Evolutionary conservation across 305 asterid species (phyloP).

Genomic region (Rubia peregrina): DNA sequence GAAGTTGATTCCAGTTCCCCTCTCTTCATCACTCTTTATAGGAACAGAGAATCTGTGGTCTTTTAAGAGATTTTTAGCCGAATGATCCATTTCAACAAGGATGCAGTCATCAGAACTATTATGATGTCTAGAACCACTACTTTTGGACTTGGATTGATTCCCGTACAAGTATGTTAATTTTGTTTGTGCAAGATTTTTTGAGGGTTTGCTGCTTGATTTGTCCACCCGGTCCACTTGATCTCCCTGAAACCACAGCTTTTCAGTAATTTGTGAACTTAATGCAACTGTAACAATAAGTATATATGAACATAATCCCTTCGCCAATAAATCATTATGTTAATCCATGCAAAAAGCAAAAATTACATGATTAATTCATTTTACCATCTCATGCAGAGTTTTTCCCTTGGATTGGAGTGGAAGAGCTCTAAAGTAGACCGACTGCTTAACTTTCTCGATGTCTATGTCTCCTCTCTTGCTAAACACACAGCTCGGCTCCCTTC

Average conservation of each 20-base stretch:
- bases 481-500: conserved; percentile 49
- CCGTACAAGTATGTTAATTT: conserved; percentile 57
- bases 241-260: conserved; percentile 32
- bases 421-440: conserved; percentile 57
- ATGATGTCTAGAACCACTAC: conserved; percentile 28
- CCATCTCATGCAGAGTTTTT: conserved; percentile 32
- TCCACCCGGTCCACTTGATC: conserved; percentile 39
- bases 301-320: not conserved
- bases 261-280: conserved; percentile 16
- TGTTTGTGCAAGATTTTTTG: conserved; percentile 48
- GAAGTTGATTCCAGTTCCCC: conserved; percentile 31
- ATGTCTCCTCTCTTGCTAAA: conserved; percentile 51
- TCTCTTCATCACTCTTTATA: conserved; percentile 43
- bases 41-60: conserved; percentile 24
- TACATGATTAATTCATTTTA: conserved; percentile 24
- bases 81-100: conserved; percentile 30
- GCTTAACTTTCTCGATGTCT: conserved; percentile 56
- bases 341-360: not conserved
- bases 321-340: not conserved
- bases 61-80: conserved; percentile 27
- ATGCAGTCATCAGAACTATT: conserved; percentile 43
- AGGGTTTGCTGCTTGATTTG: conserved; percentile 26
- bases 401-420: conserved; percentile 41
- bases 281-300: conserved; percentile 2
- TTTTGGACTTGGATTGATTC: conserved; percentile 37